Evolutionary conservation across 148 eudicot genomes (phyloP).

Genomic region (Fagopyrum homotropicum): DNA sequence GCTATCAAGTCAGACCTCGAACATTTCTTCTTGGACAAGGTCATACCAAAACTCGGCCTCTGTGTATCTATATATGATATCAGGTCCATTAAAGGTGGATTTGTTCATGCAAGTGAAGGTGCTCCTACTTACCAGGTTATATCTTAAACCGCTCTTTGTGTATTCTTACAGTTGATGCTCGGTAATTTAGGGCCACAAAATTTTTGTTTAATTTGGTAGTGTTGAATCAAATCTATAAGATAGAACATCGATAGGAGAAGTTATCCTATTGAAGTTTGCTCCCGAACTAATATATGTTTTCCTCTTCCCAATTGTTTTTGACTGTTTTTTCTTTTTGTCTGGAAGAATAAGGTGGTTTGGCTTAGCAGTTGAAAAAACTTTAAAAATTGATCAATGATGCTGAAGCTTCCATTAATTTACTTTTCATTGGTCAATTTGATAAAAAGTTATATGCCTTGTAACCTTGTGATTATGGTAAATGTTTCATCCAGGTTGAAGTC

Average conservation of each 20-base stretch:
- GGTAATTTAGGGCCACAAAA: background rate
- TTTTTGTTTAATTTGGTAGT: background rate
- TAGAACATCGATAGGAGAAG: background rate
- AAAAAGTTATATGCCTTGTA: too few species aligned
- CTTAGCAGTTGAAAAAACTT: background rate
- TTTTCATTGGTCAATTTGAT: too few species aligned
- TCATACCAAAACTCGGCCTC: constrained; percentile 69
- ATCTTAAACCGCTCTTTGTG: constrained; percentile 4
- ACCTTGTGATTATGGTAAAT: too few species aligned
- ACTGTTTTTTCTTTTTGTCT: background rate
- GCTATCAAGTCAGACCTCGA: constrained; percentile 70
- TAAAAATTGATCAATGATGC: too few species aligned
- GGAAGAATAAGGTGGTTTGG: background rate
- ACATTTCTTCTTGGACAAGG: constrained; percentile 71
- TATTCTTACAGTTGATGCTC: background rate
- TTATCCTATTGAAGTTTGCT: background rate
- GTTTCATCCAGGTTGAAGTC: background rate
- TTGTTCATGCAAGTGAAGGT: constrained; percentile 61
- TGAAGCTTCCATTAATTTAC: background rate
- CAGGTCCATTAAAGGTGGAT: constrained; percentile 58
- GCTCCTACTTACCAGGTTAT: constrained; percentile 78
- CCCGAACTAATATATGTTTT: background rate
- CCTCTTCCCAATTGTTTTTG: background rate
- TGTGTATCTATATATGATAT: constrained; percentile 68
- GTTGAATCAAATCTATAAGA: background rate